These are phyloP conservation scores for Helicocarpus griseus DNA, from an alignment of 2,329 filamentous ascomycete species.

Conservation along the genomic window DNA sequence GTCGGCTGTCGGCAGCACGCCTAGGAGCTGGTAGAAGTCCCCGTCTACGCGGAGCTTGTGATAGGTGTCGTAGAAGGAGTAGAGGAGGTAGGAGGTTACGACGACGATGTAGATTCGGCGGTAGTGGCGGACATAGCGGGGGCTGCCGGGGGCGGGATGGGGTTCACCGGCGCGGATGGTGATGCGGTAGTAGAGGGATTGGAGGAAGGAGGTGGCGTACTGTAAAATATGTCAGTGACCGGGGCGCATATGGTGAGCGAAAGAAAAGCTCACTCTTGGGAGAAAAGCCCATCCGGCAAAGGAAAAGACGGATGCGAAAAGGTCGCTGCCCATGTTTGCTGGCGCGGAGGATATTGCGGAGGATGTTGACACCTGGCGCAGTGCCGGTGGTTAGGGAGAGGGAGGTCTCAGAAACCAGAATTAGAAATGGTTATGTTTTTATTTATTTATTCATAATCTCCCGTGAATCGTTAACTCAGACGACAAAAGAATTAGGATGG, in stretches of 20 bases:
- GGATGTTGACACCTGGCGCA: background rate
- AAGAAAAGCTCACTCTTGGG: conserved; percentile 42
- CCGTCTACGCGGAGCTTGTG: conserved; percentile 61
- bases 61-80: conserved; percentile 89
- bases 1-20: conserved; percentile 56
- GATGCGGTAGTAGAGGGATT: conserved; percentile 75
- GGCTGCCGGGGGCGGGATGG: conserved; percentile 57
- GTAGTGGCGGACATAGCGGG: conserved; percentile 62
- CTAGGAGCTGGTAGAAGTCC: conserved; percentile 71
- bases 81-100: conserved; percentile 72
- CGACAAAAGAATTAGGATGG: too few species aligned
- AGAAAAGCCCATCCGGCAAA: conserved; percentile 53
- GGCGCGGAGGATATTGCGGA: background rate
- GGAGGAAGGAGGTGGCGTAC: conserved; percentile 68
- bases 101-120: conserved; percentile 76
- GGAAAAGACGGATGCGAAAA: conserved; percentile 42
- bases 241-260: background rate
- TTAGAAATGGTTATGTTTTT: too few species aligned
- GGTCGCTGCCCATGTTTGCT: conserved; percentile 19
- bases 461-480: too few species aligned
- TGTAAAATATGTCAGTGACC: conserved; percentile 26
- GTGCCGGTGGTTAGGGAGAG: background rate
- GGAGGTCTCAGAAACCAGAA: background rate
- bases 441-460: too few species aligned
- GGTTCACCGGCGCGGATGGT: conserved; percentile 84